A percentile compares a stretch with the other conserved stretches of the same genome.
Conservation (phyloP, 106 monocot genomes). For the Dendrobium nobile region DNA sequence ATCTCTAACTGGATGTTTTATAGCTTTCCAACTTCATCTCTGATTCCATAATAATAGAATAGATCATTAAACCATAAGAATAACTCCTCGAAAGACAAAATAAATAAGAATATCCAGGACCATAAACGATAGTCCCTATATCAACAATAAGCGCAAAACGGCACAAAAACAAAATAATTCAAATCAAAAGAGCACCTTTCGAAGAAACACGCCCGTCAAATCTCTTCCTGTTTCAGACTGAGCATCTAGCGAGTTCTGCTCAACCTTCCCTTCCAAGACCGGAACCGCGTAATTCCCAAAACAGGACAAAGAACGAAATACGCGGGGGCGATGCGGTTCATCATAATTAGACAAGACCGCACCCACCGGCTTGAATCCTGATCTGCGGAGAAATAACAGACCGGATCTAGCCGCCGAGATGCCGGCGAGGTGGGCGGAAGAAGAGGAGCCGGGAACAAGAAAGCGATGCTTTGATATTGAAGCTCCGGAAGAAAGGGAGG, state of each 20-base stretch:
- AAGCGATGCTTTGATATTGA: neutral
- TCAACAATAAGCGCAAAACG: neutral
- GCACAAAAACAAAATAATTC: neutral
- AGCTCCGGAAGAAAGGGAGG: neutral
- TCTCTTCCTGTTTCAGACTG: neutral
- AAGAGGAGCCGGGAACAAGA: neutral
- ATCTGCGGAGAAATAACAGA: neutral
- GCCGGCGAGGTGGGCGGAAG: neutral
- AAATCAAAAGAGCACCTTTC: neutral
- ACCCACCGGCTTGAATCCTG: constrained; percentile 1
- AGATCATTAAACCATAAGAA: too few relatives aligned
- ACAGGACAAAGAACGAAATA: neutral
- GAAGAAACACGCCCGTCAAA: neutral
- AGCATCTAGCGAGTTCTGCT: neutral
- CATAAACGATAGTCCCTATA: neutral
- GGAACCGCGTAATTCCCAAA: neutral
- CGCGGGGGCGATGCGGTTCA: neutral
- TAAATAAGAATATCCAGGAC: neutral
- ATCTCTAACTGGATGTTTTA: too few relatives aligned
- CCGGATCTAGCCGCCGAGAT: neutral
- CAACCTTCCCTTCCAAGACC: neutral
- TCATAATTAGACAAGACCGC: neutral
- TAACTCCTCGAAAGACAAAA: neutral
- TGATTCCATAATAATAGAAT: too few relatives aligned
- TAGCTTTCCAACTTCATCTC: too few relatives aligned